Conservation (phyloP, 1,139 yeast species). For the Yamadazyma sp. region DNA sequence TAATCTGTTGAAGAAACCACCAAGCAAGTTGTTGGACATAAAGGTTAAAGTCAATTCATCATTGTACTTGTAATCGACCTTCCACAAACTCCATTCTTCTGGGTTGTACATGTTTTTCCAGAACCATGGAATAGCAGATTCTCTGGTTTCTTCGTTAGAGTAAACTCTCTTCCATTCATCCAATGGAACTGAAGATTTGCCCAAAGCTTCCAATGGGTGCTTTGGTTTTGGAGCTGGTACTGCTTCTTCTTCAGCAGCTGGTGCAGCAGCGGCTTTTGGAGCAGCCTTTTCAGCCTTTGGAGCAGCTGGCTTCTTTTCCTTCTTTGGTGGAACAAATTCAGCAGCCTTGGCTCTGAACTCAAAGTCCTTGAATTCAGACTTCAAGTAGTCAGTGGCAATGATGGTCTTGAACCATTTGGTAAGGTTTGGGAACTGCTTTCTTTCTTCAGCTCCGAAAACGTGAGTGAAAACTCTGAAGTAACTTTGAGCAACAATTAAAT, state of each 20-base stretch:
- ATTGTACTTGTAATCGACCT: conserved; percentile 95
- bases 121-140: conserved; percentile 95
- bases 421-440: conserved; percentile 68
- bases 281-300: conserved; percentile 32
- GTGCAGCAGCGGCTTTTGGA: conserved; percentile 42
- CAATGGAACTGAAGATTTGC: conserved; percentile 67
- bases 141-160: conserved; percentile 98
- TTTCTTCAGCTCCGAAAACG: conserved; percentile 78
- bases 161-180: conserved; percentile 97
- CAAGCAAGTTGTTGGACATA: conserved; percentile 97
- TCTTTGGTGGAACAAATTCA: conserved; percentile 76
- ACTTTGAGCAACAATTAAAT: conserved; percentile 62
- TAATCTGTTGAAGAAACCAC: conserved; percentile 98
- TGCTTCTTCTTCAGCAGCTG: conserved; percentile 40
- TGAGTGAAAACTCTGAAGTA: conserved; percentile 64
- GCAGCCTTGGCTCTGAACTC: conserved; percentile 65
- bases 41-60: conserved; percentile 95
- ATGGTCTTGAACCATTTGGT: conserved; percentile 88
- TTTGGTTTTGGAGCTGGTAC: conserved; percentile 67
- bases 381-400: conserved; percentile 54
- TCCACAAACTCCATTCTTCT: conserved; percentile 93
- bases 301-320: conserved; percentile 56
- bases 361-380: conserved; percentile 40
- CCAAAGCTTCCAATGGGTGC: conserved; percentile 89
- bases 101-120: conserved; percentile 89